phyloP scores from a whole-genome alignment of 75 land plant genomes.

The Ceratopteris richardii region DNA sequence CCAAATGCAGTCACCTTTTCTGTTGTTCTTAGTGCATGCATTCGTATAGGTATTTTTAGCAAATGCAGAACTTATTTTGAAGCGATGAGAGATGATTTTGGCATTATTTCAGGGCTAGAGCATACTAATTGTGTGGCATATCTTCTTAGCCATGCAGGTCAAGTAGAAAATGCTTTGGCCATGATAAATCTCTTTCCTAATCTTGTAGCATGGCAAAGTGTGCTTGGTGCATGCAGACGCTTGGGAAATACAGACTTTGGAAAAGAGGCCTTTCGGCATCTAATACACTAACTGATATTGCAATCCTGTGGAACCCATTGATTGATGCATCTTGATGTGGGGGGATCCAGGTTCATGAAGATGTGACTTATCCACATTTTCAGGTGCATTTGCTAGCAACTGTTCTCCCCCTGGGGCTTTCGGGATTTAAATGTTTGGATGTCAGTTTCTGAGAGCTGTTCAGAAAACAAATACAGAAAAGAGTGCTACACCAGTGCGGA shows the following conservation, averaged over 20 bases:
- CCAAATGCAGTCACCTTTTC: conserved; percentile 35
- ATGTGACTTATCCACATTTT: too few species aligned
- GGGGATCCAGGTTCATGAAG: too few species aligned
- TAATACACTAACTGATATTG: too few species aligned
- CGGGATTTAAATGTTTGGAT: too few species aligned
- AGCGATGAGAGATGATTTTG: neutral
- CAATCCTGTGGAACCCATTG: too few species aligned
- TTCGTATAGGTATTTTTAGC: neutral
- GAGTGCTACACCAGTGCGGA: too few species aligned
- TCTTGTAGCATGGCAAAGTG: neutral
- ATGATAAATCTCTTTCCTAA: neutral
- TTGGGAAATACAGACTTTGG: neutral
- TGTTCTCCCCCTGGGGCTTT: too few species aligned
- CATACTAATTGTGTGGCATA: neutral
- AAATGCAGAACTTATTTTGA: neutral
- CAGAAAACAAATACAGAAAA: too few species aligned
- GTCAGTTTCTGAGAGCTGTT: too few species aligned
- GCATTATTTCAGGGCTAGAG: neutral
- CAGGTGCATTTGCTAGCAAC: too few species aligned
- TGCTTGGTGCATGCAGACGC: neutral
- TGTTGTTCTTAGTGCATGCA: conserved; percentile 31
- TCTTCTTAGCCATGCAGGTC: neutral
- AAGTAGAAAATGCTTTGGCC: neutral
- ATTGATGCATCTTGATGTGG: too few species aligned
- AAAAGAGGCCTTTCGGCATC: neutral